phyloP scores from a whole-genome alignment of 345 rosid species.

The Lumnitzera littorea region DNA sequence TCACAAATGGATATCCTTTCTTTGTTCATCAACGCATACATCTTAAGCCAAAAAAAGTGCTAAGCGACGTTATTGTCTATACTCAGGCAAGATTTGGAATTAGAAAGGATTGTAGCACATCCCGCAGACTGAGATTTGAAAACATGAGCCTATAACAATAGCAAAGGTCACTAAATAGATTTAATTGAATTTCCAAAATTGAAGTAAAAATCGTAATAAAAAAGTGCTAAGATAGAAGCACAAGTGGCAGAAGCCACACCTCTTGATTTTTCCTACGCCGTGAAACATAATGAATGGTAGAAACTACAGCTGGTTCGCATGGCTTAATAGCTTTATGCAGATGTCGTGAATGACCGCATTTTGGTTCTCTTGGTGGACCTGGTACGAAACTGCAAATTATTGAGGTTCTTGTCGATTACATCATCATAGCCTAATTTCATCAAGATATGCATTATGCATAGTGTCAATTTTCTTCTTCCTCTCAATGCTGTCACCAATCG shows the following conservation, averaged over 20 bases:
- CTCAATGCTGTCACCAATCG: too few species aligned
- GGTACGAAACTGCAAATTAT: background rate
- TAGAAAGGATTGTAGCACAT: slow-evolving; percentile 75
- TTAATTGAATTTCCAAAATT: too few species aligned
- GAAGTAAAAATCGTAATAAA: background rate
- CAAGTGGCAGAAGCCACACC: slow-evolving; percentile 17
- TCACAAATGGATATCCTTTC: too few species aligned
- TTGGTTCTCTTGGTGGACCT: slow-evolving; percentile 69
- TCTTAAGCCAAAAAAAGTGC: too few species aligned
- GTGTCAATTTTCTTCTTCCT: too few species aligned
- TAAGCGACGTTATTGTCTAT: too few species aligned
- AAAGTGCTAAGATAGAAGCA: background rate
- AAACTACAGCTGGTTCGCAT: slow-evolving; percentile 65
- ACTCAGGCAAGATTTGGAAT: slow-evolving; percentile 23
- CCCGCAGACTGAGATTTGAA: slow-evolving; percentile 33
- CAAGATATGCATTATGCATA: too few species aligned
- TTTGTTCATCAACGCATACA: too few species aligned
- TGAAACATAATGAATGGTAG: slow-evolving; percentile 43
- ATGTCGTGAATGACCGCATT: slow-evolving; percentile 77
- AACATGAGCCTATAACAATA: slow-evolving; percentile 47
- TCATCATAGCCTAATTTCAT: too few species aligned
- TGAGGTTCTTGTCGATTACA: background rate
- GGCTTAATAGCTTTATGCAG: slow-evolving; percentile 69
- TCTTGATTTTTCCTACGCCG: slow-evolving; percentile 59
- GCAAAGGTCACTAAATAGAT: too few species aligned